Evolutionary conservation across 1,284 basidiomycete genomes (phyloP), one percentile per base, ranked within the genome.

Genomic region (Ceratobasidium theobromae): DNA sequence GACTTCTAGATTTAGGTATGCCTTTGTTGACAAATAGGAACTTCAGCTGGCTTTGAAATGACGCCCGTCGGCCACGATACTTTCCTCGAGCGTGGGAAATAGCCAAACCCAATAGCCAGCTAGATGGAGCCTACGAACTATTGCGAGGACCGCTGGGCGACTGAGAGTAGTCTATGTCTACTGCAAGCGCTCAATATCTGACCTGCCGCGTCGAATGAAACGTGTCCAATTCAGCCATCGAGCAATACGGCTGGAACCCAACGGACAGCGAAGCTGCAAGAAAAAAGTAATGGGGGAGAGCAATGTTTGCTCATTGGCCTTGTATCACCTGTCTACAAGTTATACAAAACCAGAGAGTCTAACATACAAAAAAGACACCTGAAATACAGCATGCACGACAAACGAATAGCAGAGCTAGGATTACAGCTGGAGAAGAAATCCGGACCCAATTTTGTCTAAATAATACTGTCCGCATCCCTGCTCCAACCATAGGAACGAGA

Each of bases 341-440:
- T 28, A 18, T 30, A 45, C 27, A 57, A 21, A 57, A 57, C 14
- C 41, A 25, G 18, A 35, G 33, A 53, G n/a, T n/a, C 23, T 30
- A 41, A 41, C 16, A 43, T 35, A 55, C 23, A 23, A 11, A 38
- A 18, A 21, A n/a, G n/a, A n/a, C n/a, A n/a, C n/a, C n/a, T 30
- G 33, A 52, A 11, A 32, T 55, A 35, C 30, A 54, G 6, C 8
- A 40, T 40, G 53, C 55, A 18, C 21, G 21, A 16, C 14, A 60
- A 21, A 46, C 35, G 14, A 60, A 23, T 40, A 23, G 43, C 6
- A 41, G n/a, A 41, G 27, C 32, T 62, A 62, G 33, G 12, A 48
- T 14, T 62, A 62, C 58, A 62, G 58, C 38, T 49, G 45, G 58
- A 62, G 46, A 51, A 18, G 48, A 52, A 51, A 62, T 62, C 46